Evolutionary conservation across 2,329 filamentous ascomycete genomes (phyloP).

Genomic region (Colletotrichum caudatum): DNA sequence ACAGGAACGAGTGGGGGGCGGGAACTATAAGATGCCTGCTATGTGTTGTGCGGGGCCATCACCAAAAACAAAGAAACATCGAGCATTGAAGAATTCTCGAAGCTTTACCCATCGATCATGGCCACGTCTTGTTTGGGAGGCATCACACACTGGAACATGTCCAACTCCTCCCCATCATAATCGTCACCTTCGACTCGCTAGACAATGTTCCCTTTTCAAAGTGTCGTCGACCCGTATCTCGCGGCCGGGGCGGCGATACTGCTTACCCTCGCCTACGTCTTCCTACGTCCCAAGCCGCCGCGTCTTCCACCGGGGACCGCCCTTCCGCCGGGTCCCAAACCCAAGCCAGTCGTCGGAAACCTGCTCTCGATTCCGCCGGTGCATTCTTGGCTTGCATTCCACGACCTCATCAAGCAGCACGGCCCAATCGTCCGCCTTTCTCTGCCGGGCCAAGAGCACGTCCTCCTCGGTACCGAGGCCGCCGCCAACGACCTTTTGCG

Average conservation of each 20-base stretch:
- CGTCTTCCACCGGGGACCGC: conserved; percentile 30
- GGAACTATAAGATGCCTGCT: conserved; percentile 9
- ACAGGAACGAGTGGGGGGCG: conserved; percentile 16
- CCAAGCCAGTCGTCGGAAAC: conserved; percentile 48
- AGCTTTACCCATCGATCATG: background rate
- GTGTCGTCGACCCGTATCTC: conserved; percentile 20
- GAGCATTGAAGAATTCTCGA: background rate
- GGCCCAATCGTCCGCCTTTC: conserved; percentile 58
- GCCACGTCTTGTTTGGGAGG: background rate
- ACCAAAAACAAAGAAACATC: conserved; percentile 20
- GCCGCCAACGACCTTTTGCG: conserved; percentile 57
- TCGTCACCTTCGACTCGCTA: background rate
- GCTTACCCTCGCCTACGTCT: conserved; percentile 12
- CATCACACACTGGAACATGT: conserved; percentile 6
- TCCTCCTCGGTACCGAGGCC: conserved; percentile 54
- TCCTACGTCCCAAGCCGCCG: background rate
- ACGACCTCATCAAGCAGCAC: conserved; percentile 51
- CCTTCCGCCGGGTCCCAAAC: conserved; percentile 36
- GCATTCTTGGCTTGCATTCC: conserved; percentile 57
- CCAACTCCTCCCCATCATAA: background rate
- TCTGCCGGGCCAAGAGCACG: conserved; percentile 54
- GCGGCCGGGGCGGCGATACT: conserved; percentile 20
- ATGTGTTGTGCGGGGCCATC: conserved; percentile 20
- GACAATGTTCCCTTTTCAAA: background rate
- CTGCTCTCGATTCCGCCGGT: conserved; percentile 50